Evolutionary conservation across 2,329 filamentous ascomycete genomes (phyloP), one percentile per base, ranked within the genome.

Genomic region (Cladophialophora chaetospira): DNA sequence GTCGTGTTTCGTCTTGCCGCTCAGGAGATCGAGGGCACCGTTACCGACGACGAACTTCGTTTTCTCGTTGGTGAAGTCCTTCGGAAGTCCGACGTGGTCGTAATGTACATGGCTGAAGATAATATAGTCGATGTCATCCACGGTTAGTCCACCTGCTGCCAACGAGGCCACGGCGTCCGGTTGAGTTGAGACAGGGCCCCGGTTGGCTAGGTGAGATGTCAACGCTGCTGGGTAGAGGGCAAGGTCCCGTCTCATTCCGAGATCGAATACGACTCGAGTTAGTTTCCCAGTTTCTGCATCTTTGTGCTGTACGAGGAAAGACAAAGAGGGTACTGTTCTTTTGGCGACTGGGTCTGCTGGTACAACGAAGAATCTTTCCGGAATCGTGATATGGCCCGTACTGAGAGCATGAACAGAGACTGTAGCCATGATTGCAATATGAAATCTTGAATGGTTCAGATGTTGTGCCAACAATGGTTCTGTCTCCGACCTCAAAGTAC

Each of bases 41-140:
- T 62, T 47, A 21, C 76, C 75, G 46, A 76, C 69, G 4, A 77
- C 55, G 58, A 77, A 77, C 10, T 62, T 72, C 1, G 71, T 71
- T 4, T 59, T 58, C 13, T 46, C 21, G 51, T 61, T 62, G 36
- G 35, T 50, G 28, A 65, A 65, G 23, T 63, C 63, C n/a, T 35
- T 29, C 0, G 74, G 74, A 33, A 71, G 67, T 29, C 75, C 75
- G n/a, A 75, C 63, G 53, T 66, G 64, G 49, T 66, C 62, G 33
- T 60, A 52, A 62, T 73, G 43, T 59, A 75, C 72, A 64, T 77
- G 74, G 11, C 70, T 73, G 53, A 73, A 72, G 11, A 77, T 68
- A 5, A 77, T 68, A 54, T 67, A 71, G 60, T 77, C 73, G 19
- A 77, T 74, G 44, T 77, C 72, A 11, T 67, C 57, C 1, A 71